Conservation (phyloP, 2,329 filamentous ascomycete species). For the Tolypocladium album region DNA sequence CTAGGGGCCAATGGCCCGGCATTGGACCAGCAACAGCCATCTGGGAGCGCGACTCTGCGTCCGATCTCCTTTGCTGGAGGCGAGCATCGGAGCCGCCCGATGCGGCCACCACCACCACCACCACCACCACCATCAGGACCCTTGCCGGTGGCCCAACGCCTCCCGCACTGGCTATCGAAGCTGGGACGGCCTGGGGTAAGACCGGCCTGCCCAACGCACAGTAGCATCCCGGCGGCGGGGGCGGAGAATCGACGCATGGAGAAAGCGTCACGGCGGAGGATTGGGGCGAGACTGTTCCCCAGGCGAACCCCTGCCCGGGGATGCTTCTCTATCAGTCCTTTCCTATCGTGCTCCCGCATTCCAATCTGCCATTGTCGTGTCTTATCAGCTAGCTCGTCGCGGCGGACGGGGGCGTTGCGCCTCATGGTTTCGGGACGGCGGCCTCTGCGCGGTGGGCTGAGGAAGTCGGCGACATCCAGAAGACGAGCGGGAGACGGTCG, state of each 20-base stretch:
- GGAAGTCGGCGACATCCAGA: background rate
- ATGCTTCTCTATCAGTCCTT: background rate
- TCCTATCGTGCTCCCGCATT: background rate
- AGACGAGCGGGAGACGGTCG: background rate
- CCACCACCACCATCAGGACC: background rate
- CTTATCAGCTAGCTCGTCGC: background rate
- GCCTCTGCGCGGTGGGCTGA: background rate
- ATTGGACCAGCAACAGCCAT: background rate
- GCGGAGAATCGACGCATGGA: background rate
- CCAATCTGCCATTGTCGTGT: background rate
- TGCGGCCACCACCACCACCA: background rate
- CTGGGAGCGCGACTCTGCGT: background rate
- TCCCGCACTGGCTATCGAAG: background rate
- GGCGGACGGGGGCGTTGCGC: background rate
- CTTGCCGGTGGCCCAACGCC: background rate
- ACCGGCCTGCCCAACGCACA: background rate
- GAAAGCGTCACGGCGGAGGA: background rate
- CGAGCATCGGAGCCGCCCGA: slow-evolving; percentile 2
- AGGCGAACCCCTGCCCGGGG: background rate
- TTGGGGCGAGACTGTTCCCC: background rate
- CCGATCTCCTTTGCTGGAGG: background rate
- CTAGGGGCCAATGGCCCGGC: background rate
- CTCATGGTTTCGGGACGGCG: background rate
- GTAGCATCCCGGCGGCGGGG: background rate
- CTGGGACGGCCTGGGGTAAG: background rate